Conservation (phyloP, 345 rosid genomes). For the Aquilaria malaccensis region DNA sequence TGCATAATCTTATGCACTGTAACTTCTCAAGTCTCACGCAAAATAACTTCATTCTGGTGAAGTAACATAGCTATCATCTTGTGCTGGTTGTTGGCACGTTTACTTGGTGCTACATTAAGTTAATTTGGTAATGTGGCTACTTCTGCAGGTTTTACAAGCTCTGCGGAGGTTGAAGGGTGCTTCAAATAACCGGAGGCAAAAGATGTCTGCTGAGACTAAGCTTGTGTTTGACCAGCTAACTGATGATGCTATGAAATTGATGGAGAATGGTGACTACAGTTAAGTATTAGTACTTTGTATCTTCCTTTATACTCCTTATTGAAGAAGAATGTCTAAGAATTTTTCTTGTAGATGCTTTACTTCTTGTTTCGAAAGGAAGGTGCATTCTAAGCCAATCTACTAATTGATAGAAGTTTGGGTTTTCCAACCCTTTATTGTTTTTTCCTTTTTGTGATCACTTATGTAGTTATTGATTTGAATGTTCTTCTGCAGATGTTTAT, state of each 20-base stretch:
- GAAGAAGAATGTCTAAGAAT: neutral
- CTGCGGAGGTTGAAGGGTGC: conserved; percentile 86
- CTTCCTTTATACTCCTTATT: neutral
- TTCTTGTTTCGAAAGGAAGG: no score
- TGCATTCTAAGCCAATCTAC: no score
- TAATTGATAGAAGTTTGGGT: neutral
- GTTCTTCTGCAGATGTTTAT: conserved; percentile 63
- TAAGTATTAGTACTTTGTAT: conserved; percentile 29
- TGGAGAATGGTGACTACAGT: conserved; percentile 89
- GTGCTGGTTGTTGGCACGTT: no score
- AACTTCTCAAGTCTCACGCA: no score
- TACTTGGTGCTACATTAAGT: neutral
- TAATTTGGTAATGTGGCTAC: no score
- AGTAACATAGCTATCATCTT: neutral
- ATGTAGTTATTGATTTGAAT: conserved; percentile 12
- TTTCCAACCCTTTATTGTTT: conserved; percentile 10
- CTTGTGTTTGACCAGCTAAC: conserved; percentile 90
- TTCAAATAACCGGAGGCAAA: conserved; percentile 66
- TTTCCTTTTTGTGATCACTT: neutral
- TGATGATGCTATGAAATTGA: conserved; percentile 81
- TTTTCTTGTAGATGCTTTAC: neutral
- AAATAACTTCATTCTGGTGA: neutral
- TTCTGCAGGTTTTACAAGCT: conserved; percentile 72
- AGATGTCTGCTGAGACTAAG: conserved; percentile 78
- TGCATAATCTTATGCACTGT: no score